phyloP scores from a whole-genome alignment of 768 basidiomycete species.

The Cystofilobasidium capitatum region DNA sequence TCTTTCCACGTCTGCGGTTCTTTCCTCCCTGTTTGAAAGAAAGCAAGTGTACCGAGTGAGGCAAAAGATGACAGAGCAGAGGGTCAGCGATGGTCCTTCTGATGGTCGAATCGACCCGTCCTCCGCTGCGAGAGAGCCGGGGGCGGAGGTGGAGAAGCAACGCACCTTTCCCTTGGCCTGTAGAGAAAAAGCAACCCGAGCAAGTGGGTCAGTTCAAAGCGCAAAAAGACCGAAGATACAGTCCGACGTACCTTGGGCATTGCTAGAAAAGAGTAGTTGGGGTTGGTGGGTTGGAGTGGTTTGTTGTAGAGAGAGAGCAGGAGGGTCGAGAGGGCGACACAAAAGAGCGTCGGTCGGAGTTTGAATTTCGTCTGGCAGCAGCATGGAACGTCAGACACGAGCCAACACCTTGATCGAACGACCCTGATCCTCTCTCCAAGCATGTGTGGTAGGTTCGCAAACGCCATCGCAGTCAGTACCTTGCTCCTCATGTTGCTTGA shows the following conservation, averaged over 20 bases:
- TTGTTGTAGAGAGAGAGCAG: not conserved
- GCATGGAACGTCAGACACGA: no score
- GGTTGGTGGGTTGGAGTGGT: not conserved
- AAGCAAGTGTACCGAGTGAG: no score
- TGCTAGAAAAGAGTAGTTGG: no score
- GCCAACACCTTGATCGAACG: no score
- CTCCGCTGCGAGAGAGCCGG: not conserved
- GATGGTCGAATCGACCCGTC: not conserved
- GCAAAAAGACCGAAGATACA: not conserved
- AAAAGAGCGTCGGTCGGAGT: no score
- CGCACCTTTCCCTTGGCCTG: slow-evolving; percentile 25
- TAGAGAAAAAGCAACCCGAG: not conserved
- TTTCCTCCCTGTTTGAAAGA: slow-evolving; percentile 69
- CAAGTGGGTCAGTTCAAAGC: no score
- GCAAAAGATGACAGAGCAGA: not conserved
- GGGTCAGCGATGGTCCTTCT: not conserved
- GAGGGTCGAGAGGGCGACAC: not conserved
- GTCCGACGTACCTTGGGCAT: not conserved
- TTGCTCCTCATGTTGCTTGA: no score
- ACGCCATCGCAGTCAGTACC: not conserved
- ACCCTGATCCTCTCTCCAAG: not conserved
- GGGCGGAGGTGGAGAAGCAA: not conserved
- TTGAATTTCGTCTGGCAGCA: no score
- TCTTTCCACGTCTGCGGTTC: slow-evolving; percentile 99
- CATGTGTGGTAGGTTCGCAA: slow-evolving; percentile 18